Evolutionary conservation across 768 basidiomycete genomes (phyloP), one percentile per base, ranked within the genome.

Genomic region (Lepiota venenata): DNA sequence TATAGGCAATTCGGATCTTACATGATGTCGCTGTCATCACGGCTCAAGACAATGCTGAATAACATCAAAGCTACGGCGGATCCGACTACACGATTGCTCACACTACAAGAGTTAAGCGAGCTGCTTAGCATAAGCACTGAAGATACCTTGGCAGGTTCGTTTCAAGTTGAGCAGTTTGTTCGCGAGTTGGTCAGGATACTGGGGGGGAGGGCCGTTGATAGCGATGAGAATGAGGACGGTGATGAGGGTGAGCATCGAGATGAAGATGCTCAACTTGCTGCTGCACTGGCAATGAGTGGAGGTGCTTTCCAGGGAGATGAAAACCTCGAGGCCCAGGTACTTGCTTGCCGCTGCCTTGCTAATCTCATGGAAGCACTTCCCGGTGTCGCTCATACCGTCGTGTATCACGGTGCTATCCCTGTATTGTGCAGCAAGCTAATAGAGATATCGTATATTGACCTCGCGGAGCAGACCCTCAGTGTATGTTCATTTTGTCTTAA

Each of bases 331-430:
- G 93, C 93, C 50, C 95, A 98, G 70, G 85, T 98, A 47, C 80
- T 98, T 44, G 97, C 97, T 25, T 98, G 95, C 70, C 81, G 97
- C 58, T 99, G 97, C 67, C 77, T 99, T 49, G 96, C 95, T 45
- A 98, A 99, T 68, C 78, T 99, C 52, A 95, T 98, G 93, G 97
- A 98, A 69, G 96, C 94, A n/a, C 78, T 98, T 18, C 97, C 97
- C 15, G 94, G 95, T 21, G 89, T 93, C 39, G 93, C 93, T n/a
- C 94, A 98, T 65, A 94, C 93, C 42, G 87, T 99, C 61, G 96
- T 98, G 37, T 92, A 97, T 68, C 91, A 96, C 63, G 96, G 96
- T n/a, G 97, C 96, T 15, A 95, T 99, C 55, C 94, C 94, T 15
- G 93, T 96, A 29, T 80, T 99, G 44, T 98, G 96, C 81, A 90